Percentiles rank a stretch among this genome's conserved stretches.
Conservation (phyloP, 1,284 basidiomycete species). For the Ceratobasidium papillatum region DNA sequence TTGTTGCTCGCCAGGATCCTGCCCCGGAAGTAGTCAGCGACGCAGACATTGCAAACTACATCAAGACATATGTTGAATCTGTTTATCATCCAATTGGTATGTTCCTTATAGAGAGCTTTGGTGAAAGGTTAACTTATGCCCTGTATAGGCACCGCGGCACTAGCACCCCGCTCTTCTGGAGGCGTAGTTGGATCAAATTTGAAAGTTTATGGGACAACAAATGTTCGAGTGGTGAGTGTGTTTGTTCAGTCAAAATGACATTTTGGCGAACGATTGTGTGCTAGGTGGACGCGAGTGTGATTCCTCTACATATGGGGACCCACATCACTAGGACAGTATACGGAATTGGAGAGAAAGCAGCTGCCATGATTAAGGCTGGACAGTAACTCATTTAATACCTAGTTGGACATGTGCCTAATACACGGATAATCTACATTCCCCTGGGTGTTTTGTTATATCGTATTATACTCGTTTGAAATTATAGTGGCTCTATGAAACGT, state of each 20-base stretch:
- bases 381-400: not conserved
- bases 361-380: conserved; percentile 45
- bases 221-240: conserved; percentile 46
- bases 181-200: conserved; percentile 52
- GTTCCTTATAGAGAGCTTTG: not conserved
- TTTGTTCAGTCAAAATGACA: no score
- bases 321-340: conserved; percentile 53
- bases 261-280: not conserved
- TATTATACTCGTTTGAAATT: no score
- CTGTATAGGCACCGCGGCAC: conserved; percentile 46
- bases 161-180: conserved; percentile 50
- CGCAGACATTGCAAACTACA: conserved; percentile 36
- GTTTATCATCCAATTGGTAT: conserved; percentile 48
- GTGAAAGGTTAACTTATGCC: not conserved
- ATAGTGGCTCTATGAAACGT: no score
- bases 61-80: conserved; percentile 42
- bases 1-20: conserved; percentile 40
- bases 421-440: not conserved
- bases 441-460: no score
- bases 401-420: not conserved
- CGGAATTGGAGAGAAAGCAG: conserved; percentile 51
- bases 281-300: conserved; percentile 46
- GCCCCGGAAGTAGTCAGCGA: conserved; percentile 31
- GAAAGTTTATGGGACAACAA: conserved; percentile 52
- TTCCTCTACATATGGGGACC: conserved; percentile 52